Evolutionary conservation across 2,329 filamentous ascomycete species (phyloP).

Genomic region (Neodidymelliopsis sp.): DNA sequence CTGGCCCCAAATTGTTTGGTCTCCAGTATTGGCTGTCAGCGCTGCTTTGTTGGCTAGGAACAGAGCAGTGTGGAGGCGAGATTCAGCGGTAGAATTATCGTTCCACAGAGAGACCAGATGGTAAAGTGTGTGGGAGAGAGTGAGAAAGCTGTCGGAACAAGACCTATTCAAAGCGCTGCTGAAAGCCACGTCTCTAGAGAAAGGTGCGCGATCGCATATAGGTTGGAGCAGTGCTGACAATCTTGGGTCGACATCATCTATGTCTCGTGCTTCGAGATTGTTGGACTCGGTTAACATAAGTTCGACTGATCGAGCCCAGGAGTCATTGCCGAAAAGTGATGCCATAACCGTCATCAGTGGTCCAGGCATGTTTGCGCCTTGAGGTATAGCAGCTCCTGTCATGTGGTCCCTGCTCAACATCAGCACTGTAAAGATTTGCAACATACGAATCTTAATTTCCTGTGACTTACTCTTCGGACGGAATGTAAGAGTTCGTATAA

Average conservation of each 20-base stretch:
- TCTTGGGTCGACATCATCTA: no score
- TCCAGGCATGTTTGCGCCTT: conserved; percentile 2
- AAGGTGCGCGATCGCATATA: not conserved
- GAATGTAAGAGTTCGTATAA: not conserved
- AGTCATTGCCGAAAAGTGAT: conserved; percentile 2
- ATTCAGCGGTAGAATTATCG: not conserved
- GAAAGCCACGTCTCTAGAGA: no score
- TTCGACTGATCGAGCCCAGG: not conserved
- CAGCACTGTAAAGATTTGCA: not conserved
- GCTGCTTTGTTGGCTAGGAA: not conserved
- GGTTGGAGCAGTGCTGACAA: not conserved
- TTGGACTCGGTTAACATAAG: not conserved
- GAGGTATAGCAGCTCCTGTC: not conserved
- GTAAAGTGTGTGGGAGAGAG: no score
- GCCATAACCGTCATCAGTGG: conserved; percentile 4
- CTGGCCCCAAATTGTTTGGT: not conserved
- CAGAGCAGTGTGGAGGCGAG: not conserved
- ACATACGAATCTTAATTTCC: no score
- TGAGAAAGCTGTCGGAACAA: no score
- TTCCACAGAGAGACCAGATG: no score
- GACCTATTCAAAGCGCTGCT: no score
- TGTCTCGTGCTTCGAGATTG: not conserved
- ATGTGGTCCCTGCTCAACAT: not conserved
- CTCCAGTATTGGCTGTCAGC: not conserved
- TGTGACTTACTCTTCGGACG: not conserved